Base-by-base conservation (phyloP, 164 flowering plant genomes). In the Aristolochia fimbriata region DNA sequence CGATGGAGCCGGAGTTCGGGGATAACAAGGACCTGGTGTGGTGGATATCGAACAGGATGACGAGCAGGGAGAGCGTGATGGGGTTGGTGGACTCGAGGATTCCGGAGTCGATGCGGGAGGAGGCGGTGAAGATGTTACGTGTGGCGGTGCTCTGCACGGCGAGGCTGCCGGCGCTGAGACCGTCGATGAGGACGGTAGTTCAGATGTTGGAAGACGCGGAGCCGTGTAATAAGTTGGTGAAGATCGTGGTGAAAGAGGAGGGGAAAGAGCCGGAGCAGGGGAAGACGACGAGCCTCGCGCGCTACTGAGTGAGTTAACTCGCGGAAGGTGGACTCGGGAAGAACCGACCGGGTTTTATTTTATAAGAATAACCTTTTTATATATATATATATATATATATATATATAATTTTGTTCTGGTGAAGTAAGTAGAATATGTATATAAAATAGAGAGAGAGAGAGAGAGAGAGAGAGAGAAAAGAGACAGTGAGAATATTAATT, bases 161-260 rank as follows among this genome's bases (percentile, higher is more conserved):
- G 0, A 80, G 72, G 60, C 54, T 78, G 24, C 92, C 97, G 4
- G 57, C 75, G 0, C 48, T 67, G 16, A 80, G 97, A 49, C 97
- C 97, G 10, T 73, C 91, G 16, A 89, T 89, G 97, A 82, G 86
- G 62, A 71, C 55, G 53, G 85, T 89, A 7, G 92, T 89, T 19
- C 83, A 87, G 46, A 81, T 85, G 97, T 73, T 89, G 3, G 86
- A 80, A 59, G 85, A 80, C 10, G 86, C 77, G 4, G 79, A 74
- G 52, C 93, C 52, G 1, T 25, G 25, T 46, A 54, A 47, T 46
- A 54, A 47, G 14, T 30, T 13, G 24, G n/a, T 54, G n/a, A 57
- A 23, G 13, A 54, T 27, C 4, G 45, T 55, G 20, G 46, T 22
- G 0, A 22, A 12, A 1, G 19, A 62, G 24, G 53, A 62, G 10